Base-by-base conservation (phyloP, 2,329 filamentous ascomycete genomes). In the Hymenoscyphus occultus region DNA sequence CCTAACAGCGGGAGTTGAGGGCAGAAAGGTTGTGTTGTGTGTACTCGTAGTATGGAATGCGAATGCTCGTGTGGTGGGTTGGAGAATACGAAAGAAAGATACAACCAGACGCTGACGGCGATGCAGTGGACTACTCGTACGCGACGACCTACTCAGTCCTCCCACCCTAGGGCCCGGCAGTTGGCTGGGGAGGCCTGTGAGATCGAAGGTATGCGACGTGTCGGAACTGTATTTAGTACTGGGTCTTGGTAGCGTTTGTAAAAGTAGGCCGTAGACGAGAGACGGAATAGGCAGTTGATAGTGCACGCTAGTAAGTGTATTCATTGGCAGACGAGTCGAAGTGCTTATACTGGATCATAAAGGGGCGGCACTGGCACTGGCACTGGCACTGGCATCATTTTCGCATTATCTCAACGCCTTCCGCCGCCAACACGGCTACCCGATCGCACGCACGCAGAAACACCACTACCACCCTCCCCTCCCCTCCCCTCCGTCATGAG, bases 201-300 rank as follows among this genome's bases (percentile, higher is more conserved):
- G 45, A 54, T 54, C 19, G 48, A 54, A 13, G 48, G 48, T n/a
- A 51, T 51, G 45, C 19, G 19, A 54, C 48, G 48, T 54, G 48
- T 54, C 48, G 19, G 48, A 54, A 54, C 22, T 28, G 19, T 13
- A 54, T 28, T 28, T 28, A 28, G 28, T 28, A 28, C 28, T 28
- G 45, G 45, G 45, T 51, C 9, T 22, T 9, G 4, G 16, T 48
- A 3, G 42, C 19, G 19, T 51, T 22, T 22, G 28, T 28, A 28
- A 28, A 28, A 28, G 28, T 28, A 28, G 42, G 42, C n/a, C n/a
- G 42, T 16, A 19, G 42, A 22, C 42, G n/a, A 22, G 45, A 9
- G 16, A 48, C 45, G 19, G 19, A 22, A 19, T 48, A 48, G 22
- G 19, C 45, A 28, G 42, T n/a, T 9, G 16, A 5, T 0, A 28